Conservation (phyloP, 1,284 basidiomycete species). For the Coniferiporia weirii region DNA sequence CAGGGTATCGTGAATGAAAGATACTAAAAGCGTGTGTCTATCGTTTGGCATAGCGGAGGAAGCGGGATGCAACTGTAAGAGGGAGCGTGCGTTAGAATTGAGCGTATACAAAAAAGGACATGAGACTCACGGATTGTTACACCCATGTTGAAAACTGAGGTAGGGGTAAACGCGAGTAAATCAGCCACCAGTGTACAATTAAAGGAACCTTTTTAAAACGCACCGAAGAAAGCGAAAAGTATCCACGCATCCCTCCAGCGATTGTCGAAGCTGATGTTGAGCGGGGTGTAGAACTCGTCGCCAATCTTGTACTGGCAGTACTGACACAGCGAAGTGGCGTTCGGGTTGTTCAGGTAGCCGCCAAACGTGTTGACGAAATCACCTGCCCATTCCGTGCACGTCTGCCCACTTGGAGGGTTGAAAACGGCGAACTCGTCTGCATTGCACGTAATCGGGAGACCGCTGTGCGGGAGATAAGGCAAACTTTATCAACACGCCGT, state of each 20-base stretch:
- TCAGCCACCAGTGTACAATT: neutral
- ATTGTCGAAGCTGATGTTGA: conserved; percentile 64
- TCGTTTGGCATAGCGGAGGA: conserved; percentile 67
- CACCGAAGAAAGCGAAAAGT: conserved; percentile 56
- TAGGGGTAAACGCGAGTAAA: neutral
- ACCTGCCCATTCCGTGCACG: conserved; percentile 66
- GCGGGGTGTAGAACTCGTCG: conserved; percentile 63
- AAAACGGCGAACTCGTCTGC: conserved; percentile 66
- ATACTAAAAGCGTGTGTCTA: conserved; percentile 23
- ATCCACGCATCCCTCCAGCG: conserved; percentile 77
- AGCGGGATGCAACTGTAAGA: conserved; percentile 59
- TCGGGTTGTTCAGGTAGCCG: conserved; percentile 77
- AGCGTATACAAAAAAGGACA: neutral
- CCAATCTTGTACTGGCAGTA: conserved; percentile 71
- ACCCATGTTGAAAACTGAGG: conserved; percentile 62
- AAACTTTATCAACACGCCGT: neutral
- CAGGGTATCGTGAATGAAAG: no score
- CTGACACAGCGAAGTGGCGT: conserved; percentile 55
- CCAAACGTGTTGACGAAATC: conserved; percentile 59
- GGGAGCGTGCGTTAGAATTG: conserved; percentile 17
- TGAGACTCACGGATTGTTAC: conserved; percentile 53
- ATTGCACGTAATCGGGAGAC: conserved; percentile 63
- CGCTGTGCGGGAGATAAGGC: conserved; percentile 33
- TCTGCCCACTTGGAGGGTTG: conserved; percentile 70
- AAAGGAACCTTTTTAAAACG: conserved; percentile 22